phyloP scores from a whole-genome alignment of 1,284 basidiomycete genomes.

The Pseudozyma tsukubaensis region DNA sequence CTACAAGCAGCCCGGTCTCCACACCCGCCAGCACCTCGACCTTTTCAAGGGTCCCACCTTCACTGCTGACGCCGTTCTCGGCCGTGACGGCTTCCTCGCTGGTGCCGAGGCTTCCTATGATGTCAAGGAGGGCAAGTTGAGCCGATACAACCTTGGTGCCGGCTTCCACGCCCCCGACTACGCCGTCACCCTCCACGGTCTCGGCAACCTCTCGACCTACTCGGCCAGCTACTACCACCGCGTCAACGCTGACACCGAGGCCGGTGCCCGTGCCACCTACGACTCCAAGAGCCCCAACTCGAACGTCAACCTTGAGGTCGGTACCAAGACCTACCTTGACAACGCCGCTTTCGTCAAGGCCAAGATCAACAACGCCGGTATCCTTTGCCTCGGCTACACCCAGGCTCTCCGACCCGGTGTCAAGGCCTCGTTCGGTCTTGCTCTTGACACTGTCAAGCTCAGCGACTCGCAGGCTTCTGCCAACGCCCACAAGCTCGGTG shows the following conservation, averaged over 20 bases:
- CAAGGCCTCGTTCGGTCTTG: conserved; percentile 85
- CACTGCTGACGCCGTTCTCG: conserved; percentile 87
- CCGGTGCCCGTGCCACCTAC: conserved; percentile 88
- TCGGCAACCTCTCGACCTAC: conserved; percentile 94
- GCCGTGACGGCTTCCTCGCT: conserved; percentile 95
- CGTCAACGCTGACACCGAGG: conserved; percentile 93
- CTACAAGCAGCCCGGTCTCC: conserved; percentile 97
- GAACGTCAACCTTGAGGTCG: conserved; percentile 92
- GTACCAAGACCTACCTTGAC: conserved; percentile 90
- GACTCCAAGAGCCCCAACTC: conserved; percentile 86
- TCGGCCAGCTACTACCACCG: conserved; percentile 99
- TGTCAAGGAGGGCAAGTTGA: conserved; percentile 90
- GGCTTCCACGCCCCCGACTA: conserved; percentile 98
- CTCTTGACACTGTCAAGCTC: conserved; percentile 68
- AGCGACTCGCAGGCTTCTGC: conserved; percentile 62
- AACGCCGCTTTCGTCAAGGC: conserved; percentile 92
- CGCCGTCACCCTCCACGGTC: conserved; percentile 91
- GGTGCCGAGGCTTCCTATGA: conserved; percentile 98
- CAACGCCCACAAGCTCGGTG: conserved; percentile 73
- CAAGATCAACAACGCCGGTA: conserved; percentile 91
- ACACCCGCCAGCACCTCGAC: conserved; percentile 91
- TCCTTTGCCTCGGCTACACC: conserved; percentile 66
- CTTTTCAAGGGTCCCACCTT: conserved; percentile 98
- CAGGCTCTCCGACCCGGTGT: conserved; percentile 79
- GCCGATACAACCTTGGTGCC: conserved; percentile 89